Evolutionary conservation across 441 rosid genomes (phyloP), one percentile per base, ranked within the genome.

Genomic region (Rhodomyrtus psidioides): DNA sequence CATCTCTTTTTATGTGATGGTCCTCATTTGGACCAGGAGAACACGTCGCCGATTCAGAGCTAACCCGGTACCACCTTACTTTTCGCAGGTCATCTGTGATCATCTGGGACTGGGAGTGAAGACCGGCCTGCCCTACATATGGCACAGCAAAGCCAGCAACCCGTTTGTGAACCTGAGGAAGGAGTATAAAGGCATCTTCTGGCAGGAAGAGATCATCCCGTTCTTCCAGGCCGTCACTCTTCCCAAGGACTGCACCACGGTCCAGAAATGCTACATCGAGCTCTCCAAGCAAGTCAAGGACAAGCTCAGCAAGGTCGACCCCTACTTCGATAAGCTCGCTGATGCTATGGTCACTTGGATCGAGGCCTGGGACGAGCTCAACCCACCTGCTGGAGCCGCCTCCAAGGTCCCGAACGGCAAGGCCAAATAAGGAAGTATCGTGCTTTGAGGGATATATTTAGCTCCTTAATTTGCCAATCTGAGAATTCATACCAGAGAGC

Each of bases 81-180:
- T 16, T 53, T 83, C 6, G 59, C 56, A 96, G 99, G 96, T 96
- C 57, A 95, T 96, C 16, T 94, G 98, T 55, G 99, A 96, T 88
- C 99, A 96, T 89, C 87, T 96, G 88, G 95, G 98, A 60, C 87
- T 90, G 88, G 99, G 99, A 87, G 97, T 96, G 89, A 96, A 96
- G 93, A 94, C 99, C 0, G 99, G 99, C 34, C 84, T 96, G 90
- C 99, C 99, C 7, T 96, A 96, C 93, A 95, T 96, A 82, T 96
- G 94, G 95, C 98, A 96, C 93, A 96, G 98, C 96, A 96, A 96
- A 88, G 99, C 99, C 9, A 96, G 99, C 91, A 96, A 95, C 90
- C 98, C 99, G 0, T 96, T 96, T 75, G 98, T 95, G 84, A 96
- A 96, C 88, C 91, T 96, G 26, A 95, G 91, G 91, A 96, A 96